Evolutionary conservation across 2,329 filamentous ascomycete genomes (phyloP), one percentile per base, ranked within the genome.

Genomic region (Teratosphaeria viscida): DNA sequence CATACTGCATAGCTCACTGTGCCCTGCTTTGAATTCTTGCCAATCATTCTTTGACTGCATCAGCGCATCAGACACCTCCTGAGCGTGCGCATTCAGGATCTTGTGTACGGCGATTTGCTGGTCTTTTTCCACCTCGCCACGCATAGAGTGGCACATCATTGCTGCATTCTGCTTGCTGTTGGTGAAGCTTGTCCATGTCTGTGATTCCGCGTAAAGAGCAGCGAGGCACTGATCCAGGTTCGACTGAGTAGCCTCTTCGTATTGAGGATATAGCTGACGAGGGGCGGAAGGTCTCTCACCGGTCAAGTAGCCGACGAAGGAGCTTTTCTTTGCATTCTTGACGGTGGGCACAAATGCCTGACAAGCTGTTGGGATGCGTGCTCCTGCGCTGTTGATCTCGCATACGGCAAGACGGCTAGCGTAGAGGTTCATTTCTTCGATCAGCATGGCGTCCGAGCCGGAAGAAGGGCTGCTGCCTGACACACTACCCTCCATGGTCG

Each of bases 171-270:
- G 82, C 59, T 79, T 77, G 60, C 78, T 82, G 69, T 85, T 85
- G 64, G 81, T 83, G 73, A 84, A 88, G 27, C 83, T 86, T 1
- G 79, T 85, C 84, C 84, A 87, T 68, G 77, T 81, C 53, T 84
- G 82, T 1, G 27, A 79, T 76, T 19, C 77, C 77, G 54, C 59
- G 57, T 7, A 56, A 47, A 49, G 70, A 4, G 78, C 78, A 54
- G 73, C 75, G 4, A 85, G 71, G 64, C 85, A 88, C 10, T 73
- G 66, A 54, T 76, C 74, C 27, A 85, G 69, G 54, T 77, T 65
- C 14, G 65, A 56, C 5, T 68, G 66, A 29, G 68, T 74, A 35
- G 69, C 57, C 39, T 60, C 59, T 2, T 69, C 66, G 61, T 69
- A 68, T 10, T 60, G 53, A 26, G 58, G 61, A 43, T 61, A 66